Evolutionary conservation across 495 filamentous ascomycete genomes (phyloP).

Genomic region (Rhizodiscina lignyota): DNA sequence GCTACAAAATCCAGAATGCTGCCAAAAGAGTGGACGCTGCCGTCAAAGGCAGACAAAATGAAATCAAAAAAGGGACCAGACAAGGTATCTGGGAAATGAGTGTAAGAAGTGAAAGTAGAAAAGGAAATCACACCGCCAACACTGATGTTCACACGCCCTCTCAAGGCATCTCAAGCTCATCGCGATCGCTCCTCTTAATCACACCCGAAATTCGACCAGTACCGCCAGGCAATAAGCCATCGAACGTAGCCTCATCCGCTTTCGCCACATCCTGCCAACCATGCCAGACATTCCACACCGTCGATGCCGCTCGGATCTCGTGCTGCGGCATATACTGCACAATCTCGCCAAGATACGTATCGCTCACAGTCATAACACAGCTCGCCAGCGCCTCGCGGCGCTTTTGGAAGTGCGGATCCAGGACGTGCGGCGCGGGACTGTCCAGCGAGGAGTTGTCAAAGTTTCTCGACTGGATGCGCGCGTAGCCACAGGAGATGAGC

Average conservation of each 20-base stretch:
- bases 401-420: conserved; percentile 8
- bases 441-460: conserved; percentile 15
- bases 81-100: no score
- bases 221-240: conserved; percentile 17
- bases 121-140: no score
- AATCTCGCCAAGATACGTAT: conserved; percentile 13
- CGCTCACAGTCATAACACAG: conserved; percentile 7
- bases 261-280: conserved; percentile 16
- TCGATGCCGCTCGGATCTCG: conserved; percentile 12
- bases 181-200: no score
- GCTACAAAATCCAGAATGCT: no score
- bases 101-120: no score
- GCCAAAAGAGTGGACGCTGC: no score
- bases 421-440: background rate
- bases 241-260: conserved; percentile 15
- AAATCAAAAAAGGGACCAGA: no score
- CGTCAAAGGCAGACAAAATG: no score
- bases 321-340: conserved; percentile 14
- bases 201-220: no score
- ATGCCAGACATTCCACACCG: conserved; percentile 13
- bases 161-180: no score
- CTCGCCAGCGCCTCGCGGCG: conserved; percentile 5
- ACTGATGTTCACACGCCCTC: no score
- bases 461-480: conserved; percentile 4
- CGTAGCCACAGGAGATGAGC: conserved; percentile 21